Conservation (phyloP, 352 stramenopile genomes). For the Halophytophthora batemanensis region DNA sequence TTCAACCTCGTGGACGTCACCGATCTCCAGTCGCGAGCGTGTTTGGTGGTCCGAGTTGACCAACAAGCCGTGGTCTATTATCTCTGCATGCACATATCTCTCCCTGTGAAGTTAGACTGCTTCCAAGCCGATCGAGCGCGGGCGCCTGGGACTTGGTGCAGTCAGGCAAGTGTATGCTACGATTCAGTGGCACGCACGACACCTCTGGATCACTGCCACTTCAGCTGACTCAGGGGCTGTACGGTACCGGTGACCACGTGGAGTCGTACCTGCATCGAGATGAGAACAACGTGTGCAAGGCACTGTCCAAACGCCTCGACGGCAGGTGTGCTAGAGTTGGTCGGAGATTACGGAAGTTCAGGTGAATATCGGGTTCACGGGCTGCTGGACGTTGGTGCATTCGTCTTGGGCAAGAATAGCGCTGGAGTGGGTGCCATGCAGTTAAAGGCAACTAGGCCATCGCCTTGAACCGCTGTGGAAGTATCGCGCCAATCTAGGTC, state of each 20-base stretch:
- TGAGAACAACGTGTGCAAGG: background rate
- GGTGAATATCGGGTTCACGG: background rate
- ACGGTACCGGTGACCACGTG: conserved; percentile 39
- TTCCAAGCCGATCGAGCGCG: conserved; percentile 33
- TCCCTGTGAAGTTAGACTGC: conserved; percentile 55
- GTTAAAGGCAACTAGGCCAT: background rate
- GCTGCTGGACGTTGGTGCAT: background rate
- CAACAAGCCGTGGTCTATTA: conserved; percentile 67
- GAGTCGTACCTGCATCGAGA: background rate
- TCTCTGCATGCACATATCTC: conserved; percentile 60
- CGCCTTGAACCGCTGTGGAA: background rate
- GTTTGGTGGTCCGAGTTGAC: conserved; percentile 26
- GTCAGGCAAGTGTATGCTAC: conserved; percentile 20
- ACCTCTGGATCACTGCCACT: conserved; percentile 51
- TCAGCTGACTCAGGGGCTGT: conserved; percentile 37
- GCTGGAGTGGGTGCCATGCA: background rate
- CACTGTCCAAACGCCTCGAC: background rate
- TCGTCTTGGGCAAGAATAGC: background rate
- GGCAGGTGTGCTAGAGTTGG: background rate
- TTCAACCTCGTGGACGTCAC: conserved; percentile 59
- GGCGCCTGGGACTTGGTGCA: conserved; percentile 54
- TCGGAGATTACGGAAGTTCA: background rate
- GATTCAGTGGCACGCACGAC: conserved; percentile 80
- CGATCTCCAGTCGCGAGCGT: conserved; percentile 39
- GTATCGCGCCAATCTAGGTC: background rate